Evolutionary conservation across 108 stramenopile species (phyloP).

Genomic region (Skeletonema marinoi): DNA sequence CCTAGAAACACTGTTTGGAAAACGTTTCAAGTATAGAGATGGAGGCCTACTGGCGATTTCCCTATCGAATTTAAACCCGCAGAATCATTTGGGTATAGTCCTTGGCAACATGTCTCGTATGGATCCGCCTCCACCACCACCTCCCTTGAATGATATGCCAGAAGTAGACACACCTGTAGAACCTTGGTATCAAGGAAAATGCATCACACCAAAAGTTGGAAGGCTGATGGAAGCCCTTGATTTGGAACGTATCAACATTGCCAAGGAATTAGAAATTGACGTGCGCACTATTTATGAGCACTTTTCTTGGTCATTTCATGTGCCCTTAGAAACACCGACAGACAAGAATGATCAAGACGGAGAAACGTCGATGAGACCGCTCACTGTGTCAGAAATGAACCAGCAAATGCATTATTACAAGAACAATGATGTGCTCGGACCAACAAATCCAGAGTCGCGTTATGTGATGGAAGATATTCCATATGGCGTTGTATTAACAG

Average conservation of each 20-base stretch:
- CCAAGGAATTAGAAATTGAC: constrained; percentile 47
- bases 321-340: constrained; percentile 47
- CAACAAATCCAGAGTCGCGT: constrained; percentile 48
- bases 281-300: constrained; percentile 68
- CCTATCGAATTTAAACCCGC: constrained; percentile 70
- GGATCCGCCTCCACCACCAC: constrained; percentile 59
- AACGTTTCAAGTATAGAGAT: constrained; percentile 43
- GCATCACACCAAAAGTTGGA: constrained; percentile 64
- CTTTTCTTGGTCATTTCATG: constrained; percentile 65
- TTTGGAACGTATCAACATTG: constrained; percentile 64
- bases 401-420: constrained; percentile 57
- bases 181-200: constrained; percentile 68
- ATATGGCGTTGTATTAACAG: constrained; percentile 57
- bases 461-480: constrained; percentile 78
- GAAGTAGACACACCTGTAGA: constrained; percentile 20
- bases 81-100: constrained; percentile 71
- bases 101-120: constrained; percentile 71
- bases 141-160: constrained; percentile 7
- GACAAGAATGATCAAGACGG: constrained; percentile 13
- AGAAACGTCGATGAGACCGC: constrained; percentile 17
- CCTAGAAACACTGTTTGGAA: constrained; percentile 55
- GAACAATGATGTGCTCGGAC: constrained; percentile 71
- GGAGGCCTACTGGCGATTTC: constrained; percentile 69
- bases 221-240: constrained; percentile 65
- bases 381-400: constrained; percentile 71